A percentile compares a stretch with the other conserved stretches of the same genome.
These are phyloP conservation scores for Antarctomyces pellizariae DNA, from an alignment of 495 filamentous ascomycete genomes.

Conservation along the genomic window DNA sequence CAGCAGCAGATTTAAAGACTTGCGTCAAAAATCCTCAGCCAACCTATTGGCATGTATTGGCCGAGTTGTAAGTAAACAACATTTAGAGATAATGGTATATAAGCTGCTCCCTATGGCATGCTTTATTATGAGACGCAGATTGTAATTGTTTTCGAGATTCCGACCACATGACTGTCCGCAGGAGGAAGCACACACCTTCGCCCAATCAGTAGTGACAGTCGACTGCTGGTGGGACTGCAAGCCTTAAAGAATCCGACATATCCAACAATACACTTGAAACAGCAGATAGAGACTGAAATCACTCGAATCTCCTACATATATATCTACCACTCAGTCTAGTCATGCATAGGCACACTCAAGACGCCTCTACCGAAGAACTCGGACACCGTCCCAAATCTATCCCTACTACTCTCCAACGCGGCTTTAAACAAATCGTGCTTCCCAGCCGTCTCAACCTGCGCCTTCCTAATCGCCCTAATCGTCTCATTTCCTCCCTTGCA, in stretches of 20 bases:
- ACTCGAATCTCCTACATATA: background rate
- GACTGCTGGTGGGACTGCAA: too few relatives aligned
- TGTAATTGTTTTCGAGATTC: too few relatives aligned
- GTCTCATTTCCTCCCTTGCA: slow-evolving; percentile 68
- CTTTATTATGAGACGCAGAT: too few relatives aligned
- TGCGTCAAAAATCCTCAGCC: too few relatives aligned
- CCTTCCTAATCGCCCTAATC: slow-evolving; percentile 59
- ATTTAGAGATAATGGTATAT: too few relatives aligned
- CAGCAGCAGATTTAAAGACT: too few relatives aligned
- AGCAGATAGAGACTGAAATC: background rate
- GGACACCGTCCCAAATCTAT: slow-evolving; percentile 68
- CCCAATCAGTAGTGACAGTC: too few relatives aligned
- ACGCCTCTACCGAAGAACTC: slow-evolving; percentile 92
- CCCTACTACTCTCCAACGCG: slow-evolving; percentile 53
- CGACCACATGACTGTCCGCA: too few relatives aligned
- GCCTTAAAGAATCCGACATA: background rate
- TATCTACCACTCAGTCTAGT: slow-evolving; percentile 11
- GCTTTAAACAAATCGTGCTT: slow-evolving; percentile 77
- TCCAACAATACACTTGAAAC: background rate
- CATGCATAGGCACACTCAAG: slow-evolving; percentile 31
- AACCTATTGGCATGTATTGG: too few relatives aligned
- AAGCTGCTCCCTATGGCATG: too few relatives aligned
- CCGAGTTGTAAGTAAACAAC: too few relatives aligned
- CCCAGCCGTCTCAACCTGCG: slow-evolving; percentile 71
- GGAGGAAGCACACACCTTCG: too few relatives aligned